Percentiles rank a stretch among this genome's conserved stretches.
Evolutionary conservation across 345 rosid genomes (phyloP).

Genomic region (Kandelia obovata): DNA sequence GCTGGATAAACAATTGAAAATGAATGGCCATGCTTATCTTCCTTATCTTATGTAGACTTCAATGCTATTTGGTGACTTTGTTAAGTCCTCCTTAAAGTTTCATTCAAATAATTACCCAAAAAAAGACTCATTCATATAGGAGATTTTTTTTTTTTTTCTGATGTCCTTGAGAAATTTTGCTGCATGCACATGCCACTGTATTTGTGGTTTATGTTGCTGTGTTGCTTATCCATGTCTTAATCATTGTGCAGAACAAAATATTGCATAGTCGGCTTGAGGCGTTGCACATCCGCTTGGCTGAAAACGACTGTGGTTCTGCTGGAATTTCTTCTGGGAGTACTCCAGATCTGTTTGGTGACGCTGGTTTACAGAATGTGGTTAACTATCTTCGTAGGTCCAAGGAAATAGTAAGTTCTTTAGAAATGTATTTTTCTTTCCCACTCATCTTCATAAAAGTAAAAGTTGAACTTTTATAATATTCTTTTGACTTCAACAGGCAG

Average conservation of each 20-base stretch:
- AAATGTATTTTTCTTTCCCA: neutral
- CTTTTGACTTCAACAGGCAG: constrained; percentile 51
- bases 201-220: neutral
- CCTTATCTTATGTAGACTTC: no score
- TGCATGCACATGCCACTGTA: neutral
- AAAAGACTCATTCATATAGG: no score
- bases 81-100: no score
- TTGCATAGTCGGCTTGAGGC: constrained; percentile 82
- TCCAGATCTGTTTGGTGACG: constrained; percentile 45
- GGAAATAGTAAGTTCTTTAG: constrained; percentile 60
- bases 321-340: constrained; percentile 42
- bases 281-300: constrained; percentile 71
- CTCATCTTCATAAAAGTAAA: neutral
- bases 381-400: constrained; percentile 78
- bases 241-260: constrained; percentile 56
- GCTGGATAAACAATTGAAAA: no score
- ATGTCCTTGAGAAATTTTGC: no score
- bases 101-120: no score
- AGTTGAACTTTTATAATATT: constrained; percentile 15
- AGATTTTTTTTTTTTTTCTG: no score
- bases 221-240: neutral
- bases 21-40: no score
- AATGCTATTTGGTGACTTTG: no score
- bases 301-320: constrained; percentile 55
- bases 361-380: constrained; percentile 78